phyloP scores from a whole-genome alignment of 2,329 filamentous ascomycete species.

The Pestalotiopsis sp. region DNA sequence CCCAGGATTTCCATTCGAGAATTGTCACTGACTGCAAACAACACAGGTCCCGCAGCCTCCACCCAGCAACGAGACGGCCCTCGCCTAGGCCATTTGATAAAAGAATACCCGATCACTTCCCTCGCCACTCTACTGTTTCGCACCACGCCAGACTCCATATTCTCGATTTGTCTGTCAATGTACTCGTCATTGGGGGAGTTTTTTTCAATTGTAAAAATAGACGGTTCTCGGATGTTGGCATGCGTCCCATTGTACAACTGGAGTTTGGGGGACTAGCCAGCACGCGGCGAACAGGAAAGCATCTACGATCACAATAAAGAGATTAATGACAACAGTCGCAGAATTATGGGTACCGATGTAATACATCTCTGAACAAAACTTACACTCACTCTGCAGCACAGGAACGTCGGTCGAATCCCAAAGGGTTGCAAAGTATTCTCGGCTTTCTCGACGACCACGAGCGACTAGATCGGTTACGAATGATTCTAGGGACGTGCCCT shows the following conservation, averaged over 20 bases:
- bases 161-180: conserved; percentile 22
- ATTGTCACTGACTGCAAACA: not conserved
- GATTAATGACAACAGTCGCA: conserved; percentile 24
- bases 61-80: conserved; percentile 31
- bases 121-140: conserved; percentile 30
- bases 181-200: conserved; percentile 18
- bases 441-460: too few species aligned
- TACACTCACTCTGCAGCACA: too few species aligned
- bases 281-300: conserved; percentile 17
- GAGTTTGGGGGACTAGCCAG: conserved; percentile 15
- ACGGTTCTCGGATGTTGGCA: conserved; percentile 20
- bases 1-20: not conserved
- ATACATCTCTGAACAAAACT: not conserved
- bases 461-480: too few species aligned
- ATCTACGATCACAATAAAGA: conserved; percentile 20
- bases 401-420: too few species aligned
- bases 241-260: conserved; percentile 18
- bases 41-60: conserved; percentile 34
- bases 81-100: conserved; percentile 29
- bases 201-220: conserved; percentile 30
- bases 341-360: not conserved
- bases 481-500: not conserved
- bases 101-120: not conserved
- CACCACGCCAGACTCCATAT: conserved; percentile 24
- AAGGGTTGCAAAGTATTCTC: too few species aligned